phyloP scores from a whole-genome alignment of 148 eudicot species.

The Fallopia convolvulus region DNA sequence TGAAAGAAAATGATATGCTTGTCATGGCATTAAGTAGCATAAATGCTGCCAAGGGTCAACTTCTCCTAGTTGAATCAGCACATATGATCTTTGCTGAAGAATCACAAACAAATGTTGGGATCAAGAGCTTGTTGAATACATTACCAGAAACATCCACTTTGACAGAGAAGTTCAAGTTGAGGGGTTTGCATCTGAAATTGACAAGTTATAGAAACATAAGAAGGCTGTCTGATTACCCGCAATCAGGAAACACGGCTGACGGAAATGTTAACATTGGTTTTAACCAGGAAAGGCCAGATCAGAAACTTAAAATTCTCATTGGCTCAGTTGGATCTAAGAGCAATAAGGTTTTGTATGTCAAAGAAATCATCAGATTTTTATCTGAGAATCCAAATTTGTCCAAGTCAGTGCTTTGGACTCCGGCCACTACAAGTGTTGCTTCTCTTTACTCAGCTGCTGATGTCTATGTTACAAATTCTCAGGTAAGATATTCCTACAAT shows the following conservation, averaged over 20 bases:
- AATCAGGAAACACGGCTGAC: constrained; percentile 19
- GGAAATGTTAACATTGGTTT: constrained; percentile 19
- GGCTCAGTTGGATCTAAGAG: constrained; percentile 99
- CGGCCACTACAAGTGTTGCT: constrained; percentile 82
- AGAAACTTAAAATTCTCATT: constrained; percentile 66
- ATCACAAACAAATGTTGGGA: constrained; percentile 22
- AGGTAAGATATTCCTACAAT: constrained; percentile 38
- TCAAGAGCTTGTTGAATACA: constrained; percentile 14
- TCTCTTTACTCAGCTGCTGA: constrained; percentile 97
- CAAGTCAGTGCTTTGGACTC: constrained; percentile 79
- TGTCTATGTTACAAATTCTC: constrained; percentile 82
- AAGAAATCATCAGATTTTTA: constrained; percentile 51
- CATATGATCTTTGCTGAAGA: constrained; percentile 32
- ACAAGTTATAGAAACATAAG: too few relatives aligned
- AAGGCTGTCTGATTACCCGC: too few relatives aligned
- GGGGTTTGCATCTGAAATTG: too few relatives aligned
- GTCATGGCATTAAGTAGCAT: constrained; percentile 87
- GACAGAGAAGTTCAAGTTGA: constrained; percentile 17
- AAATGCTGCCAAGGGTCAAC: constrained; percentile 90
- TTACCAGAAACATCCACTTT: constrained; percentile 19
- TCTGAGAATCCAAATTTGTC: constrained; percentile 61
- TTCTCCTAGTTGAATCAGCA: constrained; percentile 85
- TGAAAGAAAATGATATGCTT: constrained; percentile 81
- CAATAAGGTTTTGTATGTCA: constrained; percentile 80
- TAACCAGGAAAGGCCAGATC: constrained; percentile 16